Percentiles rank a stretch among this genome's conserved stretches.
These are phyloP conservation scores for Cladosporium sp. DNA, from an alignment of 2,329 filamentous ascomycete species.

Conservation along the genomic window DNA sequence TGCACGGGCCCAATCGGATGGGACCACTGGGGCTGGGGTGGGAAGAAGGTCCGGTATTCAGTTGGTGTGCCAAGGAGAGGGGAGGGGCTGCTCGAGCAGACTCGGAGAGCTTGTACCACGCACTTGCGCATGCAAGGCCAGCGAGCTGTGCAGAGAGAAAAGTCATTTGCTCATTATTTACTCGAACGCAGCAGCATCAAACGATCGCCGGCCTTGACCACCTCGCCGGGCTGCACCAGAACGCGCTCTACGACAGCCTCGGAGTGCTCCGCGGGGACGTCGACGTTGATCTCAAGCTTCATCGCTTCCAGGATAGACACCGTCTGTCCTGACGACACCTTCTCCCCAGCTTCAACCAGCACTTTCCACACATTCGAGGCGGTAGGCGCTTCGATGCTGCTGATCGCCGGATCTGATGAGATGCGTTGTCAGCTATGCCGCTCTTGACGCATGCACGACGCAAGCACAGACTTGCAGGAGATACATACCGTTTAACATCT, in stretches of 20 bases:
- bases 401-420: conserved; percentile 29
- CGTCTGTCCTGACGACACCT: conserved; percentile 29
- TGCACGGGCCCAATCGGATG: too few species aligned
- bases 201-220: conserved; percentile 32
- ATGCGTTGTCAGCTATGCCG: background rate
- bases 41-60: too few species aligned
- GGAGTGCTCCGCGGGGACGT: conserved; percentile 29
- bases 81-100: too few species aligned
- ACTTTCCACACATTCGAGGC: conserved; percentile 44
- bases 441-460: too few species aligned
- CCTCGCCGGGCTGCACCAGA: conserved; percentile 37
- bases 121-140: too few species aligned
- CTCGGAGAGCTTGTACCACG: too few species aligned
- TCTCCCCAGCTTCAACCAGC: conserved; percentile 33
- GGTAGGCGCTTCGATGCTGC: conserved; percentile 36
- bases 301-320: conserved; percentile 41
- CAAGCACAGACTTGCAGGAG: too few species aligned
- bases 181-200: conserved; percentile 22
- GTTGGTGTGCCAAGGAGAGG: too few species aligned
- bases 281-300: conserved; percentile 43
- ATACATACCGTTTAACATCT: conserved; percentile 40
- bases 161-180: too few species aligned
- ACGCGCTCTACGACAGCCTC: conserved; percentile 35
- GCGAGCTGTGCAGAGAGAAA: too few species aligned
- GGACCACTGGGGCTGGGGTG: too few species aligned